Evolutionary conservation across 2,329 filamentous ascomycete genomes (phyloP).

Genomic region (Penicillium occitanis): DNA sequence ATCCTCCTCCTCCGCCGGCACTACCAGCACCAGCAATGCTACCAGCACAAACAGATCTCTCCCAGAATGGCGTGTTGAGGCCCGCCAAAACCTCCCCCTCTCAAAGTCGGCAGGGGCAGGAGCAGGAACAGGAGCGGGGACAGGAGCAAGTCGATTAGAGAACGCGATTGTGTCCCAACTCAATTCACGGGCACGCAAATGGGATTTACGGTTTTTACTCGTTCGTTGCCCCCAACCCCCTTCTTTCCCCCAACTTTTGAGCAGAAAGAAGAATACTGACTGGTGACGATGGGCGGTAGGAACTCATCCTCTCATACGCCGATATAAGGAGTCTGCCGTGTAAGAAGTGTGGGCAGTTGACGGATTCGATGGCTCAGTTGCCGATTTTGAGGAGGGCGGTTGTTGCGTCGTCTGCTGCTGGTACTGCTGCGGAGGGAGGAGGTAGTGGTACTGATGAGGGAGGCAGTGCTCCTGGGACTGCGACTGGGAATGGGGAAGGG

Average conservation of each 20-base stretch:
- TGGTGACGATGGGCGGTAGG: conserved; percentile 28
- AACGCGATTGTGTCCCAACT: conserved; percentile 35
- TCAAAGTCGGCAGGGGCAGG: conserved; percentile 1
- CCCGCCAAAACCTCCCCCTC: neutral
- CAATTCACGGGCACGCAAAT: conserved; percentile 37
- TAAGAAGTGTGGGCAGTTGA: conserved; percentile 39
- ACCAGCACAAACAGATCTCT: neutral
- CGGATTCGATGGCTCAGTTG: conserved; percentile 40
- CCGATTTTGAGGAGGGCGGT: conserved; percentile 30
- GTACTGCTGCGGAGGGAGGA: neutral
- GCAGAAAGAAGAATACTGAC: neutral
- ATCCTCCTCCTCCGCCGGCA: neutral
- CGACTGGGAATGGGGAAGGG: conserved; percentile 4
- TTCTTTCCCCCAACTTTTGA: too few relatives aligned
- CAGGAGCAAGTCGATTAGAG: conserved; percentile 36
- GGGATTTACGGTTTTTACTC: conserved; percentile 42
- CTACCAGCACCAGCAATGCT: neutral
- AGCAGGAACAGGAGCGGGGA: conserved; percentile 27
- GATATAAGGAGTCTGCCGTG: conserved; percentile 43
- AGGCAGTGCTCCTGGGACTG: neutral
- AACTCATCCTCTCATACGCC: conserved; percentile 45
- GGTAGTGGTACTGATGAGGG: neutral
- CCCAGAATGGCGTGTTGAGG: conserved; percentile 36
- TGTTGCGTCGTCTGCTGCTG: neutral
- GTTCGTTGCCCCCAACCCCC: conserved; percentile 29